Evolutionary conservation across 768 basidiomycete genomes (phyloP), one percentile per base, ranked within the genome.

Genomic region (Plicaturopsis crispa): DNA sequence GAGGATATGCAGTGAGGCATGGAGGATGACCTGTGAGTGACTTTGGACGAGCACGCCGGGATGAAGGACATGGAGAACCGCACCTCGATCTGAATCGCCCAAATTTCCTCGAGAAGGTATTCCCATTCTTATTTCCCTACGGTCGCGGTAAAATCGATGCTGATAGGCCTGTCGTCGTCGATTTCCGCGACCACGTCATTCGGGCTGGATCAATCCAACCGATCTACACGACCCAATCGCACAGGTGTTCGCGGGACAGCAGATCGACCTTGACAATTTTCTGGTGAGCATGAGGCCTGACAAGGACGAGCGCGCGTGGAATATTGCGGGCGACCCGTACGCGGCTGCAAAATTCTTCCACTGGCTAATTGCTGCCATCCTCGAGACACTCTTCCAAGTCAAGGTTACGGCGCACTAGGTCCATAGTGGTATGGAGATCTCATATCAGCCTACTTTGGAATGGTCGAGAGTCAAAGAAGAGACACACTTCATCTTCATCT

Each of bases 171-270:
- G 38, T 36, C 2, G 8, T 17, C 1, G 39, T 57, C 2, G 11
- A 28, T n/a, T 51, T 55, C 14, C n/a, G 14, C 2, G 50, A 55
- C 0, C 63, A 63, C 34, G 37, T 58, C 1, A 33, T 36, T 24
- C 61, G 59, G 57, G 28, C 47, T 70, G 66, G 0, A 63, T 70
- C 3, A 70, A 70, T 41, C 65, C 62, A 1, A 38, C 16, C 19
- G 65, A 72, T 43, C 35, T 60, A 0, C 57, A 66, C 23, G 65
- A 70, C 43, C 70, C 69, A 0, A 56, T 71, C 18, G 59, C 58
- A 0, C 65, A 67, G 44, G 43, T 68, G 0, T 56, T 69, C 26
- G 54, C 54, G 1, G 65, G 66, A 0, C 56, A 51, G 35, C 38
- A 61, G 0, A 66, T 71, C 6, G 53, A 71, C 37, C 31, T 71